These are phyloP conservation scores for Aspergillus fumigatus DNA, from an alignment of 2,329 filamentous ascomycete genomes.

Conservation along the genomic window DNA sequence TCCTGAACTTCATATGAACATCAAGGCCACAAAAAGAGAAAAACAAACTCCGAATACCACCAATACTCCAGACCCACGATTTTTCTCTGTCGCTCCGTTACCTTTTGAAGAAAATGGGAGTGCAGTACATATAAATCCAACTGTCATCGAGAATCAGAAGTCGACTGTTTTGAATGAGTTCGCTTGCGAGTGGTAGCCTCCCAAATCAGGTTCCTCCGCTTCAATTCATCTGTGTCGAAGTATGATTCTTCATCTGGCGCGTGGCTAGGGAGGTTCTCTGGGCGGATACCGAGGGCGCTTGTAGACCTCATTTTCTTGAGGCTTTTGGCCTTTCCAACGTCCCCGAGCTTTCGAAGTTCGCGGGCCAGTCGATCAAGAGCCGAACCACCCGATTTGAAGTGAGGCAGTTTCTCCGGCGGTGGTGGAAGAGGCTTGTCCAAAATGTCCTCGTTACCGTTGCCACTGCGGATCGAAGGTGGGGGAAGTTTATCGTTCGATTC, in stretches of 20 bases:
- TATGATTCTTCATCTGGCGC: conserved; percentile 33
- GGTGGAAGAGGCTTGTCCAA: conserved; percentile 41
- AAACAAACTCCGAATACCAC: neutral
- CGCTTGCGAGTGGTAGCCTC: conserved; percentile 42
- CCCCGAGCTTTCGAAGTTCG: conserved; percentile 49
- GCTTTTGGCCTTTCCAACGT: conserved; percentile 21
- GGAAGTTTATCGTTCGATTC: conserved; percentile 34
- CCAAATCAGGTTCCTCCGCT: conserved; percentile 44
- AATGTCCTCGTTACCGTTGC: conserved; percentile 25
- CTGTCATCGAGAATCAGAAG: conserved; percentile 10
- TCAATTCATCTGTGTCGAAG: conserved; percentile 49
- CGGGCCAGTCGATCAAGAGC: conserved; percentile 57
- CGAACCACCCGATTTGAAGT: conserved; percentile 38
- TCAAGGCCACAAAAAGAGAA: neutral
- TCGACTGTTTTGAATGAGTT: conserved; percentile 22
- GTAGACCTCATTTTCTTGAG: conserved; percentile 50
- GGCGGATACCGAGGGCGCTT: conserved; percentile 46
- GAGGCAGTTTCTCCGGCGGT: conserved; percentile 23
- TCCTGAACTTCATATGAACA: neutral
- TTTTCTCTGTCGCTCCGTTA: neutral
- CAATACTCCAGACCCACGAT: neutral
- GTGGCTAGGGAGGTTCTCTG: conserved; percentile 28
- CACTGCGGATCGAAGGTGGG: conserved; percentile 38
- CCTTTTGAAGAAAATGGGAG: conserved; percentile 3
- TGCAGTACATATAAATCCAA: neutral